These are phyloP conservation scores for Alternaria solani DNA, from an alignment of 2,329 filamentous ascomycete species.

Conservation along the genomic window DNA sequence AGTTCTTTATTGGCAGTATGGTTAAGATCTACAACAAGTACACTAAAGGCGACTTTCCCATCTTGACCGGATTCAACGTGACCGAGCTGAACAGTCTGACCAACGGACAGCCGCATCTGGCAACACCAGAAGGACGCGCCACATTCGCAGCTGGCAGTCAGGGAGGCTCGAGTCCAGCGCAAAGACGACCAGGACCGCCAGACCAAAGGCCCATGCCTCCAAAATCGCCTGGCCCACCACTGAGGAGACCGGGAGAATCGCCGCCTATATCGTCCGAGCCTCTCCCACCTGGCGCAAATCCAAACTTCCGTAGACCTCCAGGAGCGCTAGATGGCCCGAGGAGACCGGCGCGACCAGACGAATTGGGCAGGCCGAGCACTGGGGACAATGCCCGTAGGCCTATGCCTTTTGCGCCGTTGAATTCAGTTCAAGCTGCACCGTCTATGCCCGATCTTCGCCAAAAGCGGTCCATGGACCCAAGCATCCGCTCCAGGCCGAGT, in stretches of 20 bases:
- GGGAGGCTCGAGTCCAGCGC: slow-evolving; percentile 19
- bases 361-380: slow-evolving; percentile 38
- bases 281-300: slow-evolving; percentile 21
- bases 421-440: slow-evolving; percentile 31
- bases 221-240: slow-evolving; percentile 33
- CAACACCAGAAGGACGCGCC: slow-evolving; percentile 39
- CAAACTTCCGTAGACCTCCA: slow-evolving; percentile 35
- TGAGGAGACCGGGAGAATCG: slow-evolving; percentile 31
- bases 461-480: slow-evolving; percentile 46
- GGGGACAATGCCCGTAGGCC: slow-evolving; percentile 42
- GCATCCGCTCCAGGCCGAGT: slow-evolving; percentile 46
- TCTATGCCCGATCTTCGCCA: slow-evolving; percentile 41
- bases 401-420: slow-evolving; percentile 31
- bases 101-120: slow-evolving; percentile 55
- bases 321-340: slow-evolving; percentile 31
- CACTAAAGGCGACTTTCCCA: slow-evolving; percentile 73
- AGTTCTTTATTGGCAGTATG: slow-evolving; percentile 96
- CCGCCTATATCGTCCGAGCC: slow-evolving; percentile 20
- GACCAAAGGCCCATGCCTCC: slow-evolving; percentile 32
- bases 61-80: slow-evolving; percentile 82
- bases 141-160: slow-evolving; percentile 18
- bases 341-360: slow-evolving; percentile 31
- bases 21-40: slow-evolving; percentile 98
- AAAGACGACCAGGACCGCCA: slow-evolving; percentile 23
- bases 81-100: slow-evolving; percentile 79